phyloP scores from a whole-genome alignment of 441 rosid genomes.

The Aleurites moluccanus region DNA sequence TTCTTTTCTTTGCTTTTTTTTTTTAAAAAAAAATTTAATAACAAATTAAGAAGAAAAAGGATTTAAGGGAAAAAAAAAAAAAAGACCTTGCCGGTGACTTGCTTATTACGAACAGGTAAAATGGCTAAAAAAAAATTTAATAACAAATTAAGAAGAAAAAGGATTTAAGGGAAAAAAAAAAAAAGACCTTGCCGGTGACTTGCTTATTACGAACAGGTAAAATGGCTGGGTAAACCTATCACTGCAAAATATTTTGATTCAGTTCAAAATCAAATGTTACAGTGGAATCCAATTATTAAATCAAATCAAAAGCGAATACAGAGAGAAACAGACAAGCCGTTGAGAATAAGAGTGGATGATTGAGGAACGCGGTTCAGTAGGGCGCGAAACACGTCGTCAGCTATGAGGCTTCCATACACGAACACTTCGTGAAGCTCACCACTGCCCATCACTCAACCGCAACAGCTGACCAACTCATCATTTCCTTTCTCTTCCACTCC shows the following conservation, averaged over 20 bases:
- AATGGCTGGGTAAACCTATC: slow-evolving; percentile 92
- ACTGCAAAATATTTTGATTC: slow-evolving; percentile 40
- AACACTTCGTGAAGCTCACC: slow-evolving; percentile 50
- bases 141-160: too few species aligned
- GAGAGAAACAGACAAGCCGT: slow-evolving; percentile 62
- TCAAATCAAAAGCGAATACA: background rate
- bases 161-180: background rate
- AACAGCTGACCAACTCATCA: slow-evolving; percentile 9
- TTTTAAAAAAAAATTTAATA: too few species aligned
- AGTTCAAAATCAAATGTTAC: too few species aligned
- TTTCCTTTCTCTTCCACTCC: background rate
- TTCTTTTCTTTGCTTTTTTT: too few species aligned
- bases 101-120: slow-evolving; percentile 47
- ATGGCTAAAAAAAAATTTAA: too few species aligned
- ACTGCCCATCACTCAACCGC: slow-evolving; percentile 11
- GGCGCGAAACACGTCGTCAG: slow-evolving; percentile 65
- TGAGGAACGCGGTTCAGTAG: slow-evolving; percentile 73
- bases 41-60: background rate
- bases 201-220: slow-evolving; percentile 47
- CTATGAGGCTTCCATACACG: slow-evolving; percentile 84
- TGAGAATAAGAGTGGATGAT: slow-evolving; percentile 53
- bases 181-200: slow-evolving; percentile 67
- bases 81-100: slow-evolving; percentile 68
- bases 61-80: background rate
- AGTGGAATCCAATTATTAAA: background rate